A percentile compares a stretch with the other conserved stretches of the same genome.
These are phyloP conservation scores for Nothopassalora personata DNA, from an alignment of 2,329 filamentous ascomycete genomes.

Conservation along the genomic window DNA sequence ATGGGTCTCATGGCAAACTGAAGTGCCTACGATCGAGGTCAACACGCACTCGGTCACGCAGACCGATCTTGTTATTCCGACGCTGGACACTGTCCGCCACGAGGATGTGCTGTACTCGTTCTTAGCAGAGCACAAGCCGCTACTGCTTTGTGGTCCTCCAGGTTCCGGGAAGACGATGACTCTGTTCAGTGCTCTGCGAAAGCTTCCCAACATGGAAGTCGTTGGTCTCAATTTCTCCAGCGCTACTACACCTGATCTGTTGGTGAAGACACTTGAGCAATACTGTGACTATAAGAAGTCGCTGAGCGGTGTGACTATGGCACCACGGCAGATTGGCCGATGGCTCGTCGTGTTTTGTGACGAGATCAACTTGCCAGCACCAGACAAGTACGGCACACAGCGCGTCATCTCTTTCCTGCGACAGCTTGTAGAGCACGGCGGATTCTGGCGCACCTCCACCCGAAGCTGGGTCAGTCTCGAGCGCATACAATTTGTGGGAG, in stretches of 20 bases:
- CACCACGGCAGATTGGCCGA: constrained; percentile 89
- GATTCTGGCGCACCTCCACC: constrained; percentile 96
- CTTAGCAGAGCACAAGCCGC: constrained; percentile 96
- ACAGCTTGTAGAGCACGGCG: constrained; percentile 96
- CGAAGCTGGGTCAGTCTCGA: constrained; percentile 98
- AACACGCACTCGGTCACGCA: constrained; percentile 98
- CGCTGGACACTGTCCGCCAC: constrained; percentile 91
- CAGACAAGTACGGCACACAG: constrained; percentile 96
- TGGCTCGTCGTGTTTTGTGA: constrained; percentile 99
- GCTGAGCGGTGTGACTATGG: constrained; percentile 88
- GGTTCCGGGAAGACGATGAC: constrained; percentile 99
- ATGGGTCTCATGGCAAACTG: constrained; percentile 89
- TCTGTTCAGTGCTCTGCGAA: constrained; percentile 91
- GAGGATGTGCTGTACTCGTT: constrained; percentile 99
- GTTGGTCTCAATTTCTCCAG: constrained; percentile 99
- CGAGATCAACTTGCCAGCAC: constrained; percentile 97
- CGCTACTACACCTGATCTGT: constrained; percentile 91
- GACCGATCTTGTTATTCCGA: constrained; percentile 97
- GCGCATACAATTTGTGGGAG: constrained; percentile 96
- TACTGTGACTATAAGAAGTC: constrained; percentile 99
- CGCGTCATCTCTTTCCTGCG: constrained; percentile 95
- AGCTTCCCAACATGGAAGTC: constrained; percentile 97
- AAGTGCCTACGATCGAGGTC: constrained; percentile 90
- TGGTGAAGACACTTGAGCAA: constrained; percentile 99
- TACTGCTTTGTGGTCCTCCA: constrained; percentile 92